phyloP scores from a whole-genome alignment of 768 basidiomycete genomes.

The Lyophyllum decastes region DNA sequence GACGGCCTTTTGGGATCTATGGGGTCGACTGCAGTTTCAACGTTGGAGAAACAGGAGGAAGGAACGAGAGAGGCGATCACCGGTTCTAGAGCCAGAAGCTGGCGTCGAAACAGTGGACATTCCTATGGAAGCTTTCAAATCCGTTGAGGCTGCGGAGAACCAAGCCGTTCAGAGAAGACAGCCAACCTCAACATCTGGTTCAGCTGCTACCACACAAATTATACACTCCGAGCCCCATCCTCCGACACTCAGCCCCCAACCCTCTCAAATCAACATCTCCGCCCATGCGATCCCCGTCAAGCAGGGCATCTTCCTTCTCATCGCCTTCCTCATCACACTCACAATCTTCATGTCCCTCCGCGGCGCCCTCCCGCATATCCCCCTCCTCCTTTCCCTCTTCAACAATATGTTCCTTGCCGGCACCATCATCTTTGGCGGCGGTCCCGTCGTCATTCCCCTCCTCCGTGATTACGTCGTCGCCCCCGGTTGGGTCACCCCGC shows the following conservation, averaged over 20 bases:
- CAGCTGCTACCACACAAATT: background rate
- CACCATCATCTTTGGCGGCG: constrained; percentile 52
- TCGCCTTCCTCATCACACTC: background rate
- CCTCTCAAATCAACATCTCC: background rate
- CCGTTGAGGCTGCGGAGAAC: background rate
- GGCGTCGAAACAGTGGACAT: background rate
- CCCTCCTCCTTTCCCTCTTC: constrained; percentile 27
- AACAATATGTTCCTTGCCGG: constrained; percentile 50
- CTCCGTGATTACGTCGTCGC: constrained; percentile 52
- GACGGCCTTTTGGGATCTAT: constrained; percentile 42
- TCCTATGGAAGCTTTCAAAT: background rate
- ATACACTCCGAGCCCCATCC: no score
- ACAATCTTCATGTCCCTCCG: background rate
- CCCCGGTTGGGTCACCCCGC: constrained; percentile 49
- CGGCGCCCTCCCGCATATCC: background rate
- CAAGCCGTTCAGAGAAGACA: background rate
- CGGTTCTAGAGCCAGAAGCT: background rate
- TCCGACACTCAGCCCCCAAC: background rate
- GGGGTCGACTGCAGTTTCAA: background rate
- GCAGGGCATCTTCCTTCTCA: background rate
- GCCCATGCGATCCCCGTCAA: background rate
- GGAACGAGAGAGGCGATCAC: background rate
- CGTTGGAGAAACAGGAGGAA: background rate
- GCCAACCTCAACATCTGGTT: background rate
- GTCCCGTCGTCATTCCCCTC: constrained; percentile 59